Conservation (phyloP, 371 early-diverging fungal genomes). For the Lichtheimia corymbifera region DNA sequence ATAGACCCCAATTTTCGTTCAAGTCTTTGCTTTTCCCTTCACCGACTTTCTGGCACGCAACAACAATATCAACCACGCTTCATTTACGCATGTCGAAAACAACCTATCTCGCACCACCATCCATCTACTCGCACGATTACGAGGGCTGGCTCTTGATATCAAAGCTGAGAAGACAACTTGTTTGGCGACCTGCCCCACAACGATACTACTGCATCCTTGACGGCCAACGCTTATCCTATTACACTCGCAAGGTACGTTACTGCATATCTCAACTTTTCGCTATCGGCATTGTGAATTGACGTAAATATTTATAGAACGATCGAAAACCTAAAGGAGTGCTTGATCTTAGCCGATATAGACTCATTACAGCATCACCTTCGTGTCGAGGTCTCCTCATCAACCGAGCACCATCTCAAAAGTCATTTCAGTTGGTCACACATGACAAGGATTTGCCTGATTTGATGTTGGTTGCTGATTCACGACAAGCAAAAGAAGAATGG, state of each 20-base stretch:
- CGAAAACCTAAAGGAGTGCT: slow-evolving; percentile 9
- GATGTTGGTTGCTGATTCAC: slow-evolving; percentile 12
- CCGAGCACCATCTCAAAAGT: background rate
- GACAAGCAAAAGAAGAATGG: slow-evolving; percentile 17
- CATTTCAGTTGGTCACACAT: slow-evolving; percentile 17
- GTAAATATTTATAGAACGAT: no score
- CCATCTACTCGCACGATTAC: background rate
- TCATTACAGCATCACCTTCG: slow-evolving; percentile 8
- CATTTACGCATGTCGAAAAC: no score
- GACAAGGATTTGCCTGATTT: slow-evolving; percentile 9
- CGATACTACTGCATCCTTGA: slow-evolving; percentile 20
- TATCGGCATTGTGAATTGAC: no score
- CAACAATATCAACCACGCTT: no score
- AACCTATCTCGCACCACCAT: no score
- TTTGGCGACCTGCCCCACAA: slow-evolving; percentile 2
- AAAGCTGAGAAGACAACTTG: slow-evolving; percentile 1
- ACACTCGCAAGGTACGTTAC: slow-evolving; percentile 12
- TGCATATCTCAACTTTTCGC: background rate
- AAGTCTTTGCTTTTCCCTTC: no score
- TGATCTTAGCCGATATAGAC: slow-evolving; percentile 9
- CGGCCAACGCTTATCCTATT: slow-evolving; percentile 15
- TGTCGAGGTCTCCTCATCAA: background rate
- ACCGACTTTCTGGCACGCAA: no score
- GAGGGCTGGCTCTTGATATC: slow-evolving; percentile 13
- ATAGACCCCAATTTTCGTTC: no score